Evolutionary conservation across 192 early-diverging fungal species (phyloP).

Genomic region (Borealophlyctis nickersoniae): DNA sequence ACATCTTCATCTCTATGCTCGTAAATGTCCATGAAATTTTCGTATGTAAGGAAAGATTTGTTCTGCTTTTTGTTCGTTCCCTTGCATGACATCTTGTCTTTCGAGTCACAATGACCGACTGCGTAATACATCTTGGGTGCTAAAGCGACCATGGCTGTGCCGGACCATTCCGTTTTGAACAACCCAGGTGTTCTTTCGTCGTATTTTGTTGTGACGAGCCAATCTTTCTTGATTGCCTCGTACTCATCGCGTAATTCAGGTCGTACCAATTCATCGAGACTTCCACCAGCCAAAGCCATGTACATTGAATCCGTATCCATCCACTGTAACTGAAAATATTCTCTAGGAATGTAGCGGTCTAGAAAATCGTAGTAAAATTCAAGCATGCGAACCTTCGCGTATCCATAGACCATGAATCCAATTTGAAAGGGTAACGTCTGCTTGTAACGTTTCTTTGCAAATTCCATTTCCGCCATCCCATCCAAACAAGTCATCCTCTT

Average conservation of each 20-base stretch:
- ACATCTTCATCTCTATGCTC: background rate
- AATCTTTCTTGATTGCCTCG: slow-evolving; percentile 3
- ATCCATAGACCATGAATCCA: slow-evolving; percentile 5
- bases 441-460: background rate
- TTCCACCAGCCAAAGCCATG: background rate
- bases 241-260: background rate
- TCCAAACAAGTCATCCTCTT: background rate
- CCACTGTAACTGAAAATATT: background rate
- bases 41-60: background rate
- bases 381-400: too few relatives aligned
- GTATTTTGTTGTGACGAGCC: slow-evolving; percentile 7
- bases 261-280: background rate
- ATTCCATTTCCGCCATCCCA: slow-evolving; percentile 1
- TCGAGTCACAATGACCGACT: background rate
- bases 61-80: slow-evolving; percentile 6
- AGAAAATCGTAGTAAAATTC: too few relatives aligned
- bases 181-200: slow-evolving; percentile 3
- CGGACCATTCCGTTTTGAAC: slow-evolving; percentile 4
- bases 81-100: slow-evolving; percentile 7
- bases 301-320: slow-evolving; percentile 11
- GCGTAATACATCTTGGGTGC: slow-evolving; percentile 13
- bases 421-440: too few relatives aligned
- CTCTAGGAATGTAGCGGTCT: background rate
- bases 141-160: background rate
- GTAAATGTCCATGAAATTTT: slow-evolving; percentile 2